Evolutionary conservation across 768 basidiomycete species (phyloP), one percentile per base, ranked within the genome.

Genomic region (Amanita molliuscula): DNA sequence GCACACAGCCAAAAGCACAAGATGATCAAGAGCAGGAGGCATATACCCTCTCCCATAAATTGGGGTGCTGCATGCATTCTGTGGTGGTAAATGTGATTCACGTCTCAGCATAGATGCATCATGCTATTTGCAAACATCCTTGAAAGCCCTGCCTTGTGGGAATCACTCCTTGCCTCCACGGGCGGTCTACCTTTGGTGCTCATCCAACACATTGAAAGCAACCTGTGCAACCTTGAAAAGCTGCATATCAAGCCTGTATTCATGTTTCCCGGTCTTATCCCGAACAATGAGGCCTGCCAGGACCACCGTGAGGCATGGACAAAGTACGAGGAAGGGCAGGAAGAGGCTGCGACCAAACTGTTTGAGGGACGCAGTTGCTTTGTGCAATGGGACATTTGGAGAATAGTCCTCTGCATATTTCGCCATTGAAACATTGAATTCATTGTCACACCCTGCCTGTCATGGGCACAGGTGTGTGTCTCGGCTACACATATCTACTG

Each of bases 191-290:
- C 95, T 1, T 77, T 97, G 51, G 85, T 90, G 42, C 76, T 99
- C 49, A 84, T 83, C 20, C 75, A 78, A 57, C 84, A 88, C 55
- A 90, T 99, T 64, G 94, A 97, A 68, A 74, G 81, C 34, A 93
- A 99, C 73, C 74, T 98, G 41, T 86, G 94, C 43, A 72, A 78
- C 11, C 83, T 98, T 61, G 93, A 96, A 74, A 85, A 84, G 67
- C 73, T 88, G 29, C 83, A 78, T 56, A 97, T 99, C 75, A 96
- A 95, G 63, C 96, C 96, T 18, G 91, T 99, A n/a, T 95, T 99
- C 59, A 90, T 99, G 45, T 98, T 98, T 67, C 82, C 89, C 13
- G 96, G 96, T 3, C 73, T 99, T 28, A 71, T 81, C 1, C 87
- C 89, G 1, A 81, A 81, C 57, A 72, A 70, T 44, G 85, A 90